Evolutionary conservation across 2,329 filamentous ascomycete species (phyloP).

Genomic region (Aspergillus caelatus): DNA sequence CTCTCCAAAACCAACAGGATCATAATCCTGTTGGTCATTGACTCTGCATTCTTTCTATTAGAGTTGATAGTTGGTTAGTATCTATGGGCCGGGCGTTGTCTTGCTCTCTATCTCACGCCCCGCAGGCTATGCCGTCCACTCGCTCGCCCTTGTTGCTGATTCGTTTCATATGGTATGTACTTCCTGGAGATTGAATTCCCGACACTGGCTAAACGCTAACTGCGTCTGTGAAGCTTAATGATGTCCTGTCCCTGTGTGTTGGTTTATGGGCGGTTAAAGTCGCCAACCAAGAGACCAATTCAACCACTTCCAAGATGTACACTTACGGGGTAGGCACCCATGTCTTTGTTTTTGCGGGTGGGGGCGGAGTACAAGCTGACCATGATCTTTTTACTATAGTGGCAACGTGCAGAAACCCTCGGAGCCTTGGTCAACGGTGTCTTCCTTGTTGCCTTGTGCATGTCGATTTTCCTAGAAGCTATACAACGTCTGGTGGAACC

Average conservation of each 20-base stretch:
- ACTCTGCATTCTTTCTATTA: constrained; percentile 84
- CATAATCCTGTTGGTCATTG: constrained; percentile 87
- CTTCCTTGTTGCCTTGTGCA: constrained; percentile 92
- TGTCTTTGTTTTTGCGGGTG: neutral
- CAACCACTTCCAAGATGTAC: constrained; percentile 81
- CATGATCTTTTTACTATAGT: constrained; percentile 54
- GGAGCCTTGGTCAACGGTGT: constrained; percentile 97
- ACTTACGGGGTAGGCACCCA: constrained; percentile 77
- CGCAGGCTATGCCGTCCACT: constrained; percentile 78
- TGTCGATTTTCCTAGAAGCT: constrained; percentile 95
- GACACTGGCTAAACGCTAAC: constrained; percentile 8
- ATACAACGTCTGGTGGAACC: constrained; percentile 90
- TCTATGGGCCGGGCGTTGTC: neutral
- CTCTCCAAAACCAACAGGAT: constrained; percentile 94
- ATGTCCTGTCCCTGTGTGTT: constrained; percentile 91
- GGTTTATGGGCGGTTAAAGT: constrained; percentile 95
- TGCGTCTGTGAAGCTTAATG: constrained; percentile 70
- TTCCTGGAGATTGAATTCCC: neutral
- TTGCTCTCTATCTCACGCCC: constrained; percentile 18
- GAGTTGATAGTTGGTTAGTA: constrained; percentile 73
- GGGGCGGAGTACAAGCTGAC: constrained; percentile 15
- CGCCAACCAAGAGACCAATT: constrained; percentile 75
- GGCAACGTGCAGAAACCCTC: constrained; percentile 95
- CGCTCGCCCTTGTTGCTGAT: constrained; percentile 90
- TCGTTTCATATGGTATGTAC: constrained; percentile 90